Base-by-base conservation (phyloP, 202 grass and related monocot species). In the Musa balbisiana region DNA sequence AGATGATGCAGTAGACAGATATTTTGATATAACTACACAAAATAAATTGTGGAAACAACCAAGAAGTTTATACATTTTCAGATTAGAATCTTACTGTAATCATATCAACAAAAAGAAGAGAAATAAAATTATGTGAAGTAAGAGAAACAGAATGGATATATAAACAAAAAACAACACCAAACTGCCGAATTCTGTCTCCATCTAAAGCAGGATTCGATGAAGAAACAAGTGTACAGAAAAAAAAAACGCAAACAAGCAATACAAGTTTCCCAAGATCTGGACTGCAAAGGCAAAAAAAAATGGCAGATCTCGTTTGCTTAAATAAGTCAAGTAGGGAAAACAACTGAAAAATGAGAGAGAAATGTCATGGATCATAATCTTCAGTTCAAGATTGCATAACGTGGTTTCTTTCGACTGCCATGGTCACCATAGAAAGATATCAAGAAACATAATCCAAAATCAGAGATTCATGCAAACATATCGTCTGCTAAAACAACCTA, bases 401-500 rank as follows among this genome's bases (percentile, higher is more conserved):
- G 33, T 43, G 33, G 33, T 43, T 43, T 43, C 33, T 43, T 8
- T 6, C 1, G 33, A 43, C 4, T 0, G 33, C 33, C 33, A 43
- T 6, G 33, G 33, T 43, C 33, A 43, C 4, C 33, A 43, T 43
- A 43, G 33, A 43, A 43, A 43, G 33, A 43, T 43, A 43, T 43
- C 33, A 6, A 43, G 33, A 60, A 60, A 8, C 56, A 60, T 20
- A 60, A 3, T 60, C 15, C 4, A 43, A 17, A 58, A 58, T 56
- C 11, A 26, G 20, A 74, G 9, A 5, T 16, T 6, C 2, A 56
- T 33, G 52, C n/a, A 74, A 15, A 55, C 52, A 76, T 6, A 63
- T 74, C 69, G 23, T 9, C 76, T 26, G 71, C 27, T 22, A 52
- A 43, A 78, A 79, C 20, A 71, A 21, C 49, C 67, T 25, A 51